Conservation (phyloP, 1,284 basidiomycete genomes). For the Rhodotorula sp. region DNA sequence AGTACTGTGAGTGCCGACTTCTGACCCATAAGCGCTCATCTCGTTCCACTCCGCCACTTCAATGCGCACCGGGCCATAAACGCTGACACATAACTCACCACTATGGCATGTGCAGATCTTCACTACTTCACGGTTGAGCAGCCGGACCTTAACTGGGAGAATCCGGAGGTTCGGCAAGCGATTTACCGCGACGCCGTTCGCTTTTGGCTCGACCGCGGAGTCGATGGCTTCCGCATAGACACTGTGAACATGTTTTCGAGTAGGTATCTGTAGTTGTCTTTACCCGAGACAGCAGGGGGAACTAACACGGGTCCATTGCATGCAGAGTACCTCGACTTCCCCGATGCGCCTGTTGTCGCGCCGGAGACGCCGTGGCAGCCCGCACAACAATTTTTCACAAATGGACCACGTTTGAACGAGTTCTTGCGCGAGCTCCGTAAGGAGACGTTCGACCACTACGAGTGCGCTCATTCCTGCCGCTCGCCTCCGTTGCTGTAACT, state of each 20-base stretch:
- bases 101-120: conserved; percentile 46
- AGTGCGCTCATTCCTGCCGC: conserved; percentile 48
- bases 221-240: conserved; percentile 64
- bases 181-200: conserved; percentile 61
- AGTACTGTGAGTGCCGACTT: conserved; percentile 42
- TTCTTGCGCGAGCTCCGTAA: conserved; percentile 66
- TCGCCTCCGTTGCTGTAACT: not conserved
- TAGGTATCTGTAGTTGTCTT: no score
- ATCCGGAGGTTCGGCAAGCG: conserved; percentile 58
- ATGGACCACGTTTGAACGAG: conserved; percentile 63
- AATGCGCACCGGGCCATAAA: no score
- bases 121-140: conserved; percentile 68
- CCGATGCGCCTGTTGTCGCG: conserved; percentile 45
- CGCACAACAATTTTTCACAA: conserved; percentile 6
- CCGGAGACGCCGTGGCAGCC: conserved; percentile 16
- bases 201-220: conserved; percentile 72
- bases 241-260: conserved; percentile 14
- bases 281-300: no score
- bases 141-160: conserved; percentile 78
- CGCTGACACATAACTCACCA: no score
- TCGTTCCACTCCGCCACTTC: no score
- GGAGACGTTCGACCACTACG: conserved; percentile 56
- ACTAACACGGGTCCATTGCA: not conserved
- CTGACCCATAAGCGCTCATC: no score
- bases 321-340: conserved; percentile 38